These are phyloP conservation scores for Rosa chinensis DNA, from an alignment of 306 rosid species.

Conservation along the genomic window DNA sequence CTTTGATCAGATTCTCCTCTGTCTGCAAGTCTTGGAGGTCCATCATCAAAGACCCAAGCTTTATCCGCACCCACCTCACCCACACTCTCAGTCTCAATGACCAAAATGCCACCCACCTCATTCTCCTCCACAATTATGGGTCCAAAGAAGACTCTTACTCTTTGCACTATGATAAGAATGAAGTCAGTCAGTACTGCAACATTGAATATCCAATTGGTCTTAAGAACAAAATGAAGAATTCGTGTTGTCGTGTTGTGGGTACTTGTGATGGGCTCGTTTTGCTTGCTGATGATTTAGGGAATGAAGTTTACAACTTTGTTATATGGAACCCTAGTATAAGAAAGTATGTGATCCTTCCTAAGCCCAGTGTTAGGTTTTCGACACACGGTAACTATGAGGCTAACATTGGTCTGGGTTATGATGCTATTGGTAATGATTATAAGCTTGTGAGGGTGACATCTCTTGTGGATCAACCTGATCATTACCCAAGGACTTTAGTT, in stretches of 20 bases:
- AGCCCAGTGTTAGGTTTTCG: not conserved
- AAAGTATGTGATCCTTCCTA: not conserved
- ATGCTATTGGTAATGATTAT: not conserved
- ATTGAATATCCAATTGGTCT: not conserved
- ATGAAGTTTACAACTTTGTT: not conserved
- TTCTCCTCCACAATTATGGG: not conserved
- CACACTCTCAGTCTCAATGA: not conserved
- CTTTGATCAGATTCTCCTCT: not conserved
- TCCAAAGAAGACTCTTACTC: not conserved
- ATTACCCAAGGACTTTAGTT: not conserved
- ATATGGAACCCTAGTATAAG: conserved; percentile 8
- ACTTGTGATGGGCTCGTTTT: not conserved
- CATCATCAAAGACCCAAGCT: not conserved
- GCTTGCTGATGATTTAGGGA: not conserved
- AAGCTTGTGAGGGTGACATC: conserved; percentile 7
- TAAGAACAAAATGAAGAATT: not conserved
- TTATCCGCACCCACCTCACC: not conserved
- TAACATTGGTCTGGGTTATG: not conserved
- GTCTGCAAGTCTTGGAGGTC: conserved; percentile 6
- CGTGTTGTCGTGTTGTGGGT: not conserved
- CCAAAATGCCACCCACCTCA: not conserved
- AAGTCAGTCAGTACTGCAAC: not conserved
- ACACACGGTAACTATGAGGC: not conserved
- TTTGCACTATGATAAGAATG: conserved; percentile 2
- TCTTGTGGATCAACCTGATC: not conserved